Evolutionary conservation across 129 eudicot species (phyloP).

Genomic region (Oenanthe sinensis): DNA sequence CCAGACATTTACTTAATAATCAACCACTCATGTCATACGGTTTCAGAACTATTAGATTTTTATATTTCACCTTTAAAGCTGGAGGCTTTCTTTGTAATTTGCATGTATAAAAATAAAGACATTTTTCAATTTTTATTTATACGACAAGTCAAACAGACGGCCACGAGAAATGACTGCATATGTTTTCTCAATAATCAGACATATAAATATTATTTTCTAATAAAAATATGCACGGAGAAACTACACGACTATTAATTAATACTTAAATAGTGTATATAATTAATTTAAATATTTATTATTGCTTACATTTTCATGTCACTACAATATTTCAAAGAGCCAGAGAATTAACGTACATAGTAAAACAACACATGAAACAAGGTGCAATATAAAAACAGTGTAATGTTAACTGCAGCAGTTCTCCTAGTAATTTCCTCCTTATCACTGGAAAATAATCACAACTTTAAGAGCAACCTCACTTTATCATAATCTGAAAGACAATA

Average conservation of each 20-base stretch:
- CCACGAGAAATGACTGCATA: too few relatives aligned
- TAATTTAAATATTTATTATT: too few relatives aligned
- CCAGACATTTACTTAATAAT: neutral
- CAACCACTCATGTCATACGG: neutral
- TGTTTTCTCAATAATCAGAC: too few relatives aligned
- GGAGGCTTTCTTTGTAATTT: neutral
- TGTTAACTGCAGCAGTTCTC: neutral
- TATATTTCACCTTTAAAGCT: conserved; percentile 1
- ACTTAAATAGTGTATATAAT: too few relatives aligned
- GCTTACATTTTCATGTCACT: neutral
- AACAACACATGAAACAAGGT: neutral
- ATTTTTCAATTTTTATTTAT: too few relatives aligned
- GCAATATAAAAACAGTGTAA: neutral
- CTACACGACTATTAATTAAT: too few relatives aligned
- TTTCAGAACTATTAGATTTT: neutral
- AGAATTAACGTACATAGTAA: neutral
- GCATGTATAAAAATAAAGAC: neutral
- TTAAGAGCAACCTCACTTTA: neutral
- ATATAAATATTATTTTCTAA: too few relatives aligned
- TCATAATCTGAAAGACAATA: neutral
- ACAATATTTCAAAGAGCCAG: neutral
- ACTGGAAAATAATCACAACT: neutral
- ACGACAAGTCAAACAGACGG: too few relatives aligned
- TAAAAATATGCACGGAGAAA: too few relatives aligned
- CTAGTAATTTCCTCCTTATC: neutral